A percentile compares a stretch with the other conserved stretches of the same genome.
Evolutionary conservation across 176 grass and related monocot species (phyloP).

Genomic region (Carex scoparia): DNA sequence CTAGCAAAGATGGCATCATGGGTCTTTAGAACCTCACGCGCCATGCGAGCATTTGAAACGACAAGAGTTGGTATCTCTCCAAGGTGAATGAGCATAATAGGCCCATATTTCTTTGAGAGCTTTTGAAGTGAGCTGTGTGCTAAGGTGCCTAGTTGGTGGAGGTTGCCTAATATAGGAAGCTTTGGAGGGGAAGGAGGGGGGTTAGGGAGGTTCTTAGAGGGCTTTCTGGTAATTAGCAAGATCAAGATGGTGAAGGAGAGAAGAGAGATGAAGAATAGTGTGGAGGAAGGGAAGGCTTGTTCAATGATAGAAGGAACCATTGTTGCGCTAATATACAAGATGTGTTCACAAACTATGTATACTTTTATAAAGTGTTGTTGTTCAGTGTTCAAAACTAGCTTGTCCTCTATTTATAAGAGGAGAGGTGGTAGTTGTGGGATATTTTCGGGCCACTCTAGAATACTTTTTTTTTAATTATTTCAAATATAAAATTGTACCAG

Average conservation of each 20-base stretch:
- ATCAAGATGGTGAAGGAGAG: neutral
- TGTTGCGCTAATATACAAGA: neutral
- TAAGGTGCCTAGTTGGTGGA: slow-evolving; percentile 55
- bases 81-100: slow-evolving; percentile 40
- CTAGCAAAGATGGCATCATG: slow-evolving; percentile 56
- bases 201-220: neutral
- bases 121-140: slow-evolving; percentile 34
- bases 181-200: slow-evolving; percentile 35
- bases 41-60: slow-evolving; percentile 45
- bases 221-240: neutral
- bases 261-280: slow-evolving; percentile 13
- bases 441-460: neutral
- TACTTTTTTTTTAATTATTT: neutral
- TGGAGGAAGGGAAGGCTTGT: neutral
- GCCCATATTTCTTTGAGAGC: slow-evolving; percentile 26
- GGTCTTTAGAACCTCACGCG: slow-evolving; percentile 47
- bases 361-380: neutral
- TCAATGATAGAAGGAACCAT: neutral
- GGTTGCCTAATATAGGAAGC: slow-evolving; percentile 52
- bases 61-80: slow-evolving; percentile 46
- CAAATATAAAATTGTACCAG: neutral
- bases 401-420: neutral
- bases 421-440: slow-evolving; percentile 10
- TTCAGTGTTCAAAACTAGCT: neutral
- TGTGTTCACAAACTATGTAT: neutral